Evolutionary conservation across 2,329 filamentous ascomycete species (phyloP).

Genomic region (Cercospora sojina): DNA sequence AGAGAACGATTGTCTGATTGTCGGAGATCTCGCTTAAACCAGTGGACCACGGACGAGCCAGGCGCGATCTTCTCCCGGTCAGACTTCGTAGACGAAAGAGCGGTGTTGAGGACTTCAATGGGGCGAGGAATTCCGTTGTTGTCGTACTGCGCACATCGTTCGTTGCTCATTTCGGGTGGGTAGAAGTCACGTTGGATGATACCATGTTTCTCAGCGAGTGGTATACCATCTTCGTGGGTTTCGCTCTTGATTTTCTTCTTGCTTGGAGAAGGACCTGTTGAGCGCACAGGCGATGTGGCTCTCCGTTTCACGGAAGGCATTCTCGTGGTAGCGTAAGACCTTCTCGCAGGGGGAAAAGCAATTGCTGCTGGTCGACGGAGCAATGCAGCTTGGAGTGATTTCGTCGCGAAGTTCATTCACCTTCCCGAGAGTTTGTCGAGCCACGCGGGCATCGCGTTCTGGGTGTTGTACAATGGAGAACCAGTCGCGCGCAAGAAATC

Average conservation of each 20-base stretch:
- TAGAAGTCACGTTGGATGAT: slow-evolving; percentile 65
- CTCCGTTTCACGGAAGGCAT: slow-evolving; percentile 34
- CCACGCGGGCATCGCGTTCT: not conserved
- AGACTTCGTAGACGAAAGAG: slow-evolving; percentile 60
- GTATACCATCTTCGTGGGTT: slow-evolving; percentile 24
- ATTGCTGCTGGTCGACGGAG: not conserved
- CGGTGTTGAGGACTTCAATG: slow-evolving; percentile 64
- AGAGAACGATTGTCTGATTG: slow-evolving; percentile 71
- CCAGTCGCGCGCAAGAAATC: not conserved
- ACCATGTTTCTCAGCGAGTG: slow-evolving; percentile 39
- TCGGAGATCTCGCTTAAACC: slow-evolving; percentile 85
- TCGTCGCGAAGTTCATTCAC: not conserved
- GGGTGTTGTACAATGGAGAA: not conserved
- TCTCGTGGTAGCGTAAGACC: not conserved
- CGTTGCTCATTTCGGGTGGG: slow-evolving; percentile 80
- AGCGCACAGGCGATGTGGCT: slow-evolving; percentile 35
- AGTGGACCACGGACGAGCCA: slow-evolving; percentile 72
- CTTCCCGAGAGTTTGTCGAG: not conserved
- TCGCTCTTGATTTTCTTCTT: slow-evolving; percentile 25
- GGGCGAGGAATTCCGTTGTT: slow-evolving; percentile 68
- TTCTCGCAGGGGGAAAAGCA: no score
- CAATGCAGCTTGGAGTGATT: not conserved
- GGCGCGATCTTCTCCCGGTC: slow-evolving; percentile 54
- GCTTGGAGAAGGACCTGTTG: slow-evolving; percentile 15
- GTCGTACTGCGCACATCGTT: slow-evolving; percentile 72